phyloP scores from a whole-genome alignment of 2,329 filamentous ascomycete genomes.

The Huntiella decipiens region DNA sequence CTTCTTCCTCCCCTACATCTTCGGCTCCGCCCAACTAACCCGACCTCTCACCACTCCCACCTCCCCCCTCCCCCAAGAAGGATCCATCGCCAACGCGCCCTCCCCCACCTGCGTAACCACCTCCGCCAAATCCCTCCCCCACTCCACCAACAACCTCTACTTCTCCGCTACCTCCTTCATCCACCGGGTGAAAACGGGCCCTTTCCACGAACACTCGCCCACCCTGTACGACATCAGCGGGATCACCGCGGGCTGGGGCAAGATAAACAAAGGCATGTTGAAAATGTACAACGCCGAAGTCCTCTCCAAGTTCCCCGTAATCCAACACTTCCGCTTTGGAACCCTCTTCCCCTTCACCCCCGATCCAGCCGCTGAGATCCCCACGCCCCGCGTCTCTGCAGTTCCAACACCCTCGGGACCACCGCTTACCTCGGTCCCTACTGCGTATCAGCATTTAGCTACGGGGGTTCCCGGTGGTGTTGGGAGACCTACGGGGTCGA shows the following conservation, averaged over 20 bases:
- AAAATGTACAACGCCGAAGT: conserved; percentile 99
- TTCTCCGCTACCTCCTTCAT: conserved; percentile 95
- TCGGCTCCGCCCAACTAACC: conserved; percentile 78
- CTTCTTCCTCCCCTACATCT: conserved; percentile 82
- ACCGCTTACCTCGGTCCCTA: neutral
- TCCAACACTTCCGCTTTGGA: conserved; percentile 86
- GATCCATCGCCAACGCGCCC: conserved; percentile 54
- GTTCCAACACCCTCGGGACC: neutral
- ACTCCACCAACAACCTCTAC: conserved; percentile 61
- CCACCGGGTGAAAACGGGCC: conserved; percentile 86
- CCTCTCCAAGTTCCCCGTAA: conserved; percentile 86
- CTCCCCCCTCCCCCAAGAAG: conserved; percentile 54
- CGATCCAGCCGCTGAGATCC: conserved; percentile 39
- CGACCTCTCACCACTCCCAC: conserved; percentile 33
- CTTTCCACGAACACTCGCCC: conserved; percentile 94
- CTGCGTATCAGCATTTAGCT: neutral
- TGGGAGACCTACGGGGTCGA: conserved; percentile 12
- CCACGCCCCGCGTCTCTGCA: conserved; percentile 24
- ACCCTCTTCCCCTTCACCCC: conserved; percentile 60
- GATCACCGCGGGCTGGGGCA: conserved; percentile 84
- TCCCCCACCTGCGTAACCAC: conserved; percentile 53
- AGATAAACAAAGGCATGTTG: conserved; percentile 94
- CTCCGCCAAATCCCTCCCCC: conserved; percentile 39
- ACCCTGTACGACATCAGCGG: conserved; percentile 90
- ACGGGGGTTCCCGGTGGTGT: neutral